Conservation (phyloP, 1,284 basidiomycete species). For the Moesziomyces sp. region DNA sequence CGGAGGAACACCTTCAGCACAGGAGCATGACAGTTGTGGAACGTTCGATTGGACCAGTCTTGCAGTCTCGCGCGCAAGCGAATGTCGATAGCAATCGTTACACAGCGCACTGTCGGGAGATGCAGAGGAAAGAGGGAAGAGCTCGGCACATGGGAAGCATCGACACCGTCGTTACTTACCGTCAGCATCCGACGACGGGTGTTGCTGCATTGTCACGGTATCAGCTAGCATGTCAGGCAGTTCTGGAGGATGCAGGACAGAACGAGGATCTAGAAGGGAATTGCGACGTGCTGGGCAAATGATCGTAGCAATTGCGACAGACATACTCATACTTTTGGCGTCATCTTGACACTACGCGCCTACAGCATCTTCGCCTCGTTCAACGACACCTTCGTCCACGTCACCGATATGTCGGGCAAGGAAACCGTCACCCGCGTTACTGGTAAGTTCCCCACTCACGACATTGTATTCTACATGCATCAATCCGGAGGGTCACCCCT, state of each 20-base stretch:
- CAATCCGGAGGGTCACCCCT: not conserved
- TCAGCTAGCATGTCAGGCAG: too few species aligned
- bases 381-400: slow-evolving; percentile 99
- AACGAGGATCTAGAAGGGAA: not conserved
- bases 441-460: slow-evolving; percentile 72
- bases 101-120: too few species aligned
- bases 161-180: too few species aligned
- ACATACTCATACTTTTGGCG: slow-evolving; percentile 18
- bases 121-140: too few species aligned
- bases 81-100: too few species aligned
- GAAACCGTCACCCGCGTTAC: slow-evolving; percentile 99
- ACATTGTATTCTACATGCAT: not conserved
- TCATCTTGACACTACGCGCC: not conserved
- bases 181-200: too few species aligned
- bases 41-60: too few species aligned
- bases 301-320: slow-evolving; percentile 2
- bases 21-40: too few species aligned
- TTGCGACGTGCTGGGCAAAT: slow-evolving; percentile 15
- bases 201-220: too few species aligned
- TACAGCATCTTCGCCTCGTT: slow-evolving; percentile 72
- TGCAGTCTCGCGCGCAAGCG: too few species aligned
- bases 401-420: slow-evolving; percentile 98
- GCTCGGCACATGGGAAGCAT: too few species aligned
- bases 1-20: not conserved
- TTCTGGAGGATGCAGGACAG: too few species aligned